phyloP scores from a whole-genome alignment of 306 rosid genomes.

The Sindora glabra region DNA sequence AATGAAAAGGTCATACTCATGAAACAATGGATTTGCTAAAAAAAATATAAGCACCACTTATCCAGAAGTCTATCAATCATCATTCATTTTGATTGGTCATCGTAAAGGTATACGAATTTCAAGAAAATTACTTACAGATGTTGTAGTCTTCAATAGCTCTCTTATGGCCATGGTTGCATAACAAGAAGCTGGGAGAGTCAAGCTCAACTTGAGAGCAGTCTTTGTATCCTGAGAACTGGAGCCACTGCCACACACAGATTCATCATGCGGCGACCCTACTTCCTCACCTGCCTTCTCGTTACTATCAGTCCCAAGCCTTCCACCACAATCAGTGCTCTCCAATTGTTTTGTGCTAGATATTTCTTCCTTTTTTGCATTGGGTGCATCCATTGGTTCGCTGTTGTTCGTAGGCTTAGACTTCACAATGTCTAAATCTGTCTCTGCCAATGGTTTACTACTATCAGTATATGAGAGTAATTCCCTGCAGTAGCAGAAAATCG shows the following conservation, averaged over 20 bases:
- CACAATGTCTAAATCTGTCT: constrained; percentile 73
- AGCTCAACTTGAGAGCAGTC: constrained; percentile 71
- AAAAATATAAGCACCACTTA: no score
- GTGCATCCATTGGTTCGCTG: constrained; percentile 15
- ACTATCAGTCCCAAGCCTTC: constrained; percentile 17
- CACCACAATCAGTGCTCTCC: constrained; percentile 27
- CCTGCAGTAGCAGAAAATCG: constrained; percentile 41
- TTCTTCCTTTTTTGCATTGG: constrained; percentile 29
- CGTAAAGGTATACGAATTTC: neutral
- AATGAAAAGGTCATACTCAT: neutral
- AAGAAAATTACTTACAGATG: constrained; percentile 68
- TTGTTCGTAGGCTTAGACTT: constrained; percentile 29
- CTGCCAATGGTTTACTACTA: constrained; percentile 53
- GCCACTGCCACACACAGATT: constrained; percentile 13
- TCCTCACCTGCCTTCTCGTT: constrained; percentile 21
- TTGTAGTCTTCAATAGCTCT: constrained; percentile 91
- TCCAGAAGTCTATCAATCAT: neutral
- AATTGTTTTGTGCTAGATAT: constrained; percentile 11
- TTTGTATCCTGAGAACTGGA: constrained; percentile 50
- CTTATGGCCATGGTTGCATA: constrained; percentile 97
- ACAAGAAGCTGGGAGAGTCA: constrained; percentile 87
- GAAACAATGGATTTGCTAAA: neutral
- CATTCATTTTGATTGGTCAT: neutral
- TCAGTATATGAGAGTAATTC: constrained; percentile 65
- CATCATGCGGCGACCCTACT: constrained; percentile 24